Evolutionary conservation across 2,329 filamentous ascomycete genomes (phyloP).

Genomic region (Trichoderma atroviride): DNA sequence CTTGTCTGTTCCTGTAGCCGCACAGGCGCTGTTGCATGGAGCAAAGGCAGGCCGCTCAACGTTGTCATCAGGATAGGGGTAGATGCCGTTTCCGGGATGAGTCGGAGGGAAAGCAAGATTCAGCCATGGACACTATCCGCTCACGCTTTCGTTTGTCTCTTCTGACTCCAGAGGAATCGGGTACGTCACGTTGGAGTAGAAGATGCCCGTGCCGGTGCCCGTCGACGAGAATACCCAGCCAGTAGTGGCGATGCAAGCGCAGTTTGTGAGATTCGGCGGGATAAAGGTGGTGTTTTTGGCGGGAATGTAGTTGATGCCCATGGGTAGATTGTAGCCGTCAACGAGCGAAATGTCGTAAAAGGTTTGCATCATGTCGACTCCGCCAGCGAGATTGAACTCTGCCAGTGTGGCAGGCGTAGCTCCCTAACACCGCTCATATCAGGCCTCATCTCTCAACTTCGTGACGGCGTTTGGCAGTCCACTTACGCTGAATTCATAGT

Average conservation of each 20-base stretch:
- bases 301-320: slow-evolving; percentile 64
- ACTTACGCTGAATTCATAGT: slow-evolving; percentile 70
- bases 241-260: slow-evolving; percentile 72
- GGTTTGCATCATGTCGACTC: slow-evolving; percentile 61
- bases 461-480: not conserved
- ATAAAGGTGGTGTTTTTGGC: slow-evolving; percentile 66
- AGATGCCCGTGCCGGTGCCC: slow-evolving; percentile 58
- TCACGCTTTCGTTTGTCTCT: slow-evolving; percentile 59
- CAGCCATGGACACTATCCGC: slow-evolving; percentile 79
- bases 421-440: slow-evolving; percentile 51
- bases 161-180: slow-evolving; percentile 68
- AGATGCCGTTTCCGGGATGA: slow-evolving; percentile 74
- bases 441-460: not conserved
- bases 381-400: slow-evolving; percentile 76
- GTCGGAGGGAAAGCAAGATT: slow-evolving; percentile 68
- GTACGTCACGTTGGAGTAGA: slow-evolving; percentile 66
- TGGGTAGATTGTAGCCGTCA: slow-evolving; percentile 79
- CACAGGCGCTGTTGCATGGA: slow-evolving; percentile 77
- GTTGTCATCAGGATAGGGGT: slow-evolving; percentile 77
- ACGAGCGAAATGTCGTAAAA: slow-evolving; percentile 87
- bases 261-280: slow-evolving; percentile 75
- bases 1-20: slow-evolving; percentile 64
- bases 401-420: slow-evolving; percentile 74
- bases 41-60: slow-evolving; percentile 72
- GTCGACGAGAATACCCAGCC: slow-evolving; percentile 61